Evolutionary conservation across 1,139 yeast genomes (phyloP).

Genomic region (Hyphopichia khmerensis): DNA sequence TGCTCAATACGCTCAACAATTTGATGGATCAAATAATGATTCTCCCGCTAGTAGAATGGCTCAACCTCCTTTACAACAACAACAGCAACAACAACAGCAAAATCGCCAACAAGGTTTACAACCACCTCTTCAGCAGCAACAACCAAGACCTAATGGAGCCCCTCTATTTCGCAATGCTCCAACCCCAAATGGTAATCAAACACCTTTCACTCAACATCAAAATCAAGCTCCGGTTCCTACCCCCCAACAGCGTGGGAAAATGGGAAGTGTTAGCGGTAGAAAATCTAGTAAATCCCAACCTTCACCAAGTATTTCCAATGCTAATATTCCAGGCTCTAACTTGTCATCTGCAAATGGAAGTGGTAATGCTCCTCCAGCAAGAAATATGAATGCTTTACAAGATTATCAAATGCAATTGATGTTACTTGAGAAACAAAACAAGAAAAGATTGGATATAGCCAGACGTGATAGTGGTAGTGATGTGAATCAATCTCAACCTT

Average conservation of each 20-base stretch:
- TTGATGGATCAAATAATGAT: constrained; percentile 14
- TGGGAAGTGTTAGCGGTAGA: constrained; percentile 12
- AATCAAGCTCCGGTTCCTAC: constrained; percentile 2
- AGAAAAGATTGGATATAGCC: constrained; percentile 56
- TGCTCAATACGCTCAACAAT: constrained; percentile 20
- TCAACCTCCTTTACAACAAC: constrained; percentile 11
- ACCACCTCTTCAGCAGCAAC: constrained; percentile 8
- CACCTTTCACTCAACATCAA: constrained; percentile 11
- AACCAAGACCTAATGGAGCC: constrained; percentile 3
- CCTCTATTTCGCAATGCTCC: background rate
- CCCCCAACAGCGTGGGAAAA: constrained; percentile 1
- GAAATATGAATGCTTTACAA: constrained; percentile 51
- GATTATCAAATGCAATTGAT: constrained; percentile 78
- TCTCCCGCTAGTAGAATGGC: constrained; percentile 18
- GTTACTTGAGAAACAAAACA: constrained; percentile 70
- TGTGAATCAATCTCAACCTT: constrained; percentile 8
- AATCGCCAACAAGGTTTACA: constrained; percentile 10
- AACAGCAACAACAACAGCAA: constrained; percentile 12
- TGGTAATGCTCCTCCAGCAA: constrained; percentile 7
- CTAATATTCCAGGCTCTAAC: background rate
- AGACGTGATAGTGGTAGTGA: constrained; percentile 33
- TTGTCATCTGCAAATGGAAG: constrained; percentile 3
- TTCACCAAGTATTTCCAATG: background rate
- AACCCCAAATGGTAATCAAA: background rate
- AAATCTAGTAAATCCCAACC: background rate